These are phyloP conservation scores for Russula lepida DNA, from an alignment of 768 basidiomycete species.

Conservation along the genomic window DNA sequence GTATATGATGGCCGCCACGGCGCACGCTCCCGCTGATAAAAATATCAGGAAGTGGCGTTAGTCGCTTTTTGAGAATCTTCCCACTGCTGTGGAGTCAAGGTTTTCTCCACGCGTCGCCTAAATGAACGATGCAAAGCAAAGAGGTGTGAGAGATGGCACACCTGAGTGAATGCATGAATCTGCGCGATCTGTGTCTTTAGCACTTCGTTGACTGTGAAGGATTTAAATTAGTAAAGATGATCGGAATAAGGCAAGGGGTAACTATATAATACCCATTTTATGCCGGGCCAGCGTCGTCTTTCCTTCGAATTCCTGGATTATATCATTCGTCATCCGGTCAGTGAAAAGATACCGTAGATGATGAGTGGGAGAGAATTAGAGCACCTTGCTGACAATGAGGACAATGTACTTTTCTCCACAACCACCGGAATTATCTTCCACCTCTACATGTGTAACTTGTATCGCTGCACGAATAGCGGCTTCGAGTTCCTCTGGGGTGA, in stretches of 20 bases:
- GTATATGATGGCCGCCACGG: too few species aligned
- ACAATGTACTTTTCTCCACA: slow-evolving; percentile 76
- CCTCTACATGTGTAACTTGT: slow-evolving; percentile 57
- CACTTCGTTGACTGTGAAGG: slow-evolving; percentile 57
- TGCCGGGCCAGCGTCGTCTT: slow-evolving; percentile 75
- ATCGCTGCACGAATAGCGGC: slow-evolving; percentile 54
- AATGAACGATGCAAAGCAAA: background rate
- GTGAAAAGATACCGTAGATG: background rate
- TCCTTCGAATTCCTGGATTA: slow-evolving; percentile 59
- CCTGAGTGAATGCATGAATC: slow-evolving; percentile 88
- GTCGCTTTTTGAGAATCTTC: slow-evolving; percentile 36
- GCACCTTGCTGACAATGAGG: slow-evolving; percentile 67
- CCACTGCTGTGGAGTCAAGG: slow-evolving; percentile 63
- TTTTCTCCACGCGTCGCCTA: slow-evolving; percentile 42
- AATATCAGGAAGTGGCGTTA: background rate
- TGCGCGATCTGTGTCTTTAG: slow-evolving; percentile 67
- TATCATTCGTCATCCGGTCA: background rate
- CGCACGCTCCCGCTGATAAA: background rate
- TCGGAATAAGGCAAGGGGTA: background rate
- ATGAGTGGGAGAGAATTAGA: slow-evolving; percentile 19
- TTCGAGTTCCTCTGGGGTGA: slow-evolving; percentile 49
- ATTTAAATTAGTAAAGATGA: background rate
- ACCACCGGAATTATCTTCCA: slow-evolving; percentile 69
- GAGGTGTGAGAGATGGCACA: slow-evolving; percentile 25
- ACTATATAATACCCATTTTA: slow-evolving; percentile 43